These are phyloP conservation scores for Colletotrichum sp. DNA, from an alignment of 2,329 filamentous ascomycete species.

Conservation along the genomic window DNA sequence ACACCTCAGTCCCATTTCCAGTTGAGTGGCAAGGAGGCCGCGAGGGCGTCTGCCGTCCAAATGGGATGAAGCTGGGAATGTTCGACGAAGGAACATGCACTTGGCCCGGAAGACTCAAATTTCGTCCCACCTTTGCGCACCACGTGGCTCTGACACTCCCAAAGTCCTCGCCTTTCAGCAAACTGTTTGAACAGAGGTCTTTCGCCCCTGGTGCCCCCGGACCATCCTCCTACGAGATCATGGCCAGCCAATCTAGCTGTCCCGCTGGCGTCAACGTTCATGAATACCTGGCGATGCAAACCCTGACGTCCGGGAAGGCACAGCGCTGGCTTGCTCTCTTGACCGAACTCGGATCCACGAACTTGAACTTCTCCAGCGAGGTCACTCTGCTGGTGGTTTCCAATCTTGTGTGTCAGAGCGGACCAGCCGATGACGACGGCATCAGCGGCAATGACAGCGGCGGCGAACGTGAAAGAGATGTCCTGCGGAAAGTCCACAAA, in stretches of 20 bases:
- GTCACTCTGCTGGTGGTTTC: slow-evolving; percentile 53
- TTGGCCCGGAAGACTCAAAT: slow-evolving; percentile 41
- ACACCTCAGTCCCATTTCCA: slow-evolving; percentile 28
- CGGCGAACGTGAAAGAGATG: slow-evolving; percentile 18
- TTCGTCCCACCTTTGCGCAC: slow-evolving; percentile 46
- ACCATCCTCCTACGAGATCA: slow-evolving; percentile 59
- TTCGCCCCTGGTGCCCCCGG: slow-evolving; percentile 36
- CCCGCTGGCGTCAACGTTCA: slow-evolving; percentile 50
- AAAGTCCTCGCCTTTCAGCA: slow-evolving; percentile 36
- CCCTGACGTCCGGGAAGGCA: slow-evolving; percentile 47
- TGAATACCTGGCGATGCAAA: slow-evolving; percentile 59
- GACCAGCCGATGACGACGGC: slow-evolving; percentile 41
- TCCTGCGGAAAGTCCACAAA: slow-evolving; percentile 51
- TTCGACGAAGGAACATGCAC: slow-evolving; percentile 43
- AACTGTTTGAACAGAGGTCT: slow-evolving; percentile 22
- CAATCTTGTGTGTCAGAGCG: slow-evolving; percentile 60
- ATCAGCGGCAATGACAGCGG: not conserved
- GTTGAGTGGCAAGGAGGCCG: slow-evolving; percentile 30
- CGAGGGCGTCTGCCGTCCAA: slow-evolving; percentile 45
- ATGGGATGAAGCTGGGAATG: slow-evolving; percentile 51
- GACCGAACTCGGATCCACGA: slow-evolving; percentile 53
- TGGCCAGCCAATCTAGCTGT: slow-evolving; percentile 55
- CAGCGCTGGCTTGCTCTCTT: slow-evolving; percentile 56
- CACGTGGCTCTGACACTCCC: slow-evolving; percentile 46
- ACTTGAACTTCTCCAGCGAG: slow-evolving; percentile 65